Base-by-base conservation (phyloP, 306 rosid genomes). In the Cicer arietinum region DNA sequence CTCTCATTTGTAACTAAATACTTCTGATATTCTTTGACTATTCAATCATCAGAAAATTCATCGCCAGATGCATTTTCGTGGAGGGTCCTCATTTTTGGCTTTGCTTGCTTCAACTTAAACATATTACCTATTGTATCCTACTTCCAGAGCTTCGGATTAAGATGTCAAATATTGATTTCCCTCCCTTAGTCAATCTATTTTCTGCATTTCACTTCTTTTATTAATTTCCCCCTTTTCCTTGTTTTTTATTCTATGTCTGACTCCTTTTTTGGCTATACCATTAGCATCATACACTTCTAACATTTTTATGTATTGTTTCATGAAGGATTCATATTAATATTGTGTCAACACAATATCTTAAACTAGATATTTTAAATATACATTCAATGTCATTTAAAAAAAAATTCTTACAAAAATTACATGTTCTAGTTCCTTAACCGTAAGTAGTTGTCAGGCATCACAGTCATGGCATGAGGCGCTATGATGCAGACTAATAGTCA, bases 81-180 rank as follows among this genome's bases (percentile, higher is more conserved):
- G 91, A 80, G 90, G 78, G 78, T 85, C 71, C 73, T 83, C 73
- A 67, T 85, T 80, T 80, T 82, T 85, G 67, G 87, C 84, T 82
- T 69, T 87, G 86, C 80, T 77, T 84, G 81, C 61, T 77, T 80
- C 84, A 83, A 72, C 85, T 72, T 75, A 79, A 80, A 78, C 89
- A 76, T 80, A 72, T 71, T 79, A 77, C 69, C 80, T 79, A 70
- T 53, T 82, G 92, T 90, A 90, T 90, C 95, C 94, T 92, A 77
- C 88, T 83, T 79, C 68, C 77, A 58, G 30, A 71, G 39, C 71
- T 22, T 75, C 47, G 53, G 61, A 68, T 54, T 77, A 52, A n/a
- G 50, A 73, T 82, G 41, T 75, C 77, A 50, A 50, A 67, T 74
- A 58, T 43, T 35, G 14, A 71, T 46, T 41, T 12, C 48, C 7